phyloP scores from a whole-genome alignment of 768 basidiomycete species.

The Rhizopogon salebrosus region DNA sequence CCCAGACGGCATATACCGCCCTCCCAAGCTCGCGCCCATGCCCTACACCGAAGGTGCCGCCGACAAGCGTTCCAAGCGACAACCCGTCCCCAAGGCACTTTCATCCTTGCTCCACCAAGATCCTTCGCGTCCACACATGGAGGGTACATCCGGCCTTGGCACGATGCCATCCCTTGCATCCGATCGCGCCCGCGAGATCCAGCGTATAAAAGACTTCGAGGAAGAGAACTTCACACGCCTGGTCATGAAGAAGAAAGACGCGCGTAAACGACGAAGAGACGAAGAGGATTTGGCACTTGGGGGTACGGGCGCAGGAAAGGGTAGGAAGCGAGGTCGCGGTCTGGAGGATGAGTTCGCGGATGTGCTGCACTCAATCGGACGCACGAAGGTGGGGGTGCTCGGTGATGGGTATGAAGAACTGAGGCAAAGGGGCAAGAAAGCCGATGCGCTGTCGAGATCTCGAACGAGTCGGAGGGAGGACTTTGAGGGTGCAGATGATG shows the following conservation, averaged over 20 bases:
- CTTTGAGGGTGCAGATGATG: slow-evolving; percentile 23
- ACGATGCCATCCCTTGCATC: slow-evolving; percentile 48
- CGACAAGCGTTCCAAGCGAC: slow-evolving; percentile 41
- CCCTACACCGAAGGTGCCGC: slow-evolving; percentile 66
- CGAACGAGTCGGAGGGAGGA: slow-evolving; percentile 31
- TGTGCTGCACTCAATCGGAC: slow-evolving; percentile 58
- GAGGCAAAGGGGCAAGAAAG: slow-evolving; percentile 61
- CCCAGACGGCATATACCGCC: slow-evolving; percentile 63
- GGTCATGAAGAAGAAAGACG: slow-evolving; percentile 86
- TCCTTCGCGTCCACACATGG: slow-evolving; percentile 59
- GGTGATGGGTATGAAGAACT: slow-evolving; percentile 83
- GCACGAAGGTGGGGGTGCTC: slow-evolving; percentile 34
- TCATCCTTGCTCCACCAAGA: slow-evolving; percentile 45
- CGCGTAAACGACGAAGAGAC: slow-evolving; percentile 63
- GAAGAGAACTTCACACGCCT: slow-evolving; percentile 92
- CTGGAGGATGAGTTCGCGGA: slow-evolving; percentile 85
- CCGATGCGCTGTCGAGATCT: slow-evolving; percentile 54
- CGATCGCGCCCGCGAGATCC: slow-evolving; percentile 73
- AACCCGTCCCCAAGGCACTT: slow-evolving; percentile 63
- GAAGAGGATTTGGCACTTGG: slow-evolving; percentile 89
- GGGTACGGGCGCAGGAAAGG: slow-evolving; percentile 51
- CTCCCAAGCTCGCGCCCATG: slow-evolving; percentile 84
- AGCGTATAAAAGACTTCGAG: slow-evolving; percentile 82
- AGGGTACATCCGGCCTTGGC: slow-evolving; percentile 72
- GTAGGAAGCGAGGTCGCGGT: slow-evolving; percentile 60